phyloP scores from a whole-genome alignment of 2,329 filamentous ascomycete genomes.

The Aspergillus felis region DNA sequence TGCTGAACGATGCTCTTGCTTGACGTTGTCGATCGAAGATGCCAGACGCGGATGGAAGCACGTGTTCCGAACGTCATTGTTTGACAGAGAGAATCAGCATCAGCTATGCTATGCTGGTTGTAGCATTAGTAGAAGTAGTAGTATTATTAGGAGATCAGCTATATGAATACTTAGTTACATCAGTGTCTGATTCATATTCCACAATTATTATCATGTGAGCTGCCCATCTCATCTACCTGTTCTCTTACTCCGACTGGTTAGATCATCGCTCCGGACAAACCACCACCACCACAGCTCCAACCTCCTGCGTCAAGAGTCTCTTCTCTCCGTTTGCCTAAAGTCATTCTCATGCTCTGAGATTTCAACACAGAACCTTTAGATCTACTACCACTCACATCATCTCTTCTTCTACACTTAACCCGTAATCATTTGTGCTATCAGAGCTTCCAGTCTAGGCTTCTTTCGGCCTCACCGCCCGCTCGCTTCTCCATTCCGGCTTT shows the following conservation, averaged over 20 bases:
- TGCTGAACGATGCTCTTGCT: background rate
- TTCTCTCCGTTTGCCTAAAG: background rate
- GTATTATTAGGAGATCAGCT: background rate
- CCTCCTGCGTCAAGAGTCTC: background rate
- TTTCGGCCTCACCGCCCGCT: background rate
- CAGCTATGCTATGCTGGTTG: background rate
- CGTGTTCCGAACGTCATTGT: conserved; percentile 17
- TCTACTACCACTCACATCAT: background rate
- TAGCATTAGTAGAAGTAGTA: background rate
- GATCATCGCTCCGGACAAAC: background rate
- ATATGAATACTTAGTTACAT: background rate
- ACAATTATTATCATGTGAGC: no score
- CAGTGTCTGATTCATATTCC: background rate
- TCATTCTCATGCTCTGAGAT: background rate
- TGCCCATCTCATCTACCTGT: no score
- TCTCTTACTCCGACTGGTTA: background rate
- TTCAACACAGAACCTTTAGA: background rate
- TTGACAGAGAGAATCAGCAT: background rate
- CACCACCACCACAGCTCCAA: background rate
- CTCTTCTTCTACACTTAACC: background rate
- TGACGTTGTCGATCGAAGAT: conserved; percentile 3
- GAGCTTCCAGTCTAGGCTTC: background rate
- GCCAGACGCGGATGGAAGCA: conserved; percentile 16
- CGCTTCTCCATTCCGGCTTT: background rate
- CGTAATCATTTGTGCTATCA: background rate